phyloP scores from a whole-genome alignment of 192 early-diverging fungal genomes.

The Dispira parvispora region DNA sequence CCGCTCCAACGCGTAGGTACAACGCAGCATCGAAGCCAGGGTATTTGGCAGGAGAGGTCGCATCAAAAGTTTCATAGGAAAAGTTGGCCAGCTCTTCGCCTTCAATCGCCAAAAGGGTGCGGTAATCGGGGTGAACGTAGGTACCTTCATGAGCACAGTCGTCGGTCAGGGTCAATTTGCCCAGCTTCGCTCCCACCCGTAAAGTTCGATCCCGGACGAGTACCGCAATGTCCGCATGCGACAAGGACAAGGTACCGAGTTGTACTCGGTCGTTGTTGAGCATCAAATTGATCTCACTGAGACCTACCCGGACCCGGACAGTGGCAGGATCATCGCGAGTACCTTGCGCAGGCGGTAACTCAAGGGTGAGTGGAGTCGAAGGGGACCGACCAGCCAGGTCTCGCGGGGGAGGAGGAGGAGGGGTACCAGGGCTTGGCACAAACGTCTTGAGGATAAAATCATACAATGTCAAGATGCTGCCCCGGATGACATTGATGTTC shows the following conservation, averaged over 20 bases:
- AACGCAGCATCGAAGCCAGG: conserved; percentile 76
- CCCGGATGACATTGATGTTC: conserved; percentile 67
- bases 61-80: conserved; percentile 64
- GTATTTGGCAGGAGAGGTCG: conserved; percentile 27
- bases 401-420: not conserved
- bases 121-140: conserved; percentile 12
- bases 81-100: conserved; percentile 83
- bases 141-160: conserved; percentile 29
- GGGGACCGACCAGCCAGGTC: not conserved
- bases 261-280: conserved; percentile 63
- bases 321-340: conserved; percentile 23
- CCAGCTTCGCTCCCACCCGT: conserved; percentile 47
- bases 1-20: conserved; percentile 60
- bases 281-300: conserved; percentile 67
- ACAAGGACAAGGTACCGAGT: conserved; percentile 56
- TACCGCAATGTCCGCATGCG: conserved; percentile 50
- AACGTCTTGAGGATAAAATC: conserved; percentile 72
- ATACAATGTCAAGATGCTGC: conserved; percentile 68
- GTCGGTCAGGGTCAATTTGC: conserved; percentile 47
- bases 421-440: conserved; percentile 13
- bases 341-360: not conserved
- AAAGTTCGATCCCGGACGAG: conserved; percentile 38
- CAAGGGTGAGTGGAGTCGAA: not conserved
- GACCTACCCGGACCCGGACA: conserved; percentile 55
- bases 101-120: conserved; percentile 61